Percentiles rank a stretch among this genome's conserved stretches.
These are phyloP conservation scores for Umbilicaria muhlenbergii DNA, from an alignment of 495 filamentous ascomycete genomes.

Conservation along the genomic window DNA sequence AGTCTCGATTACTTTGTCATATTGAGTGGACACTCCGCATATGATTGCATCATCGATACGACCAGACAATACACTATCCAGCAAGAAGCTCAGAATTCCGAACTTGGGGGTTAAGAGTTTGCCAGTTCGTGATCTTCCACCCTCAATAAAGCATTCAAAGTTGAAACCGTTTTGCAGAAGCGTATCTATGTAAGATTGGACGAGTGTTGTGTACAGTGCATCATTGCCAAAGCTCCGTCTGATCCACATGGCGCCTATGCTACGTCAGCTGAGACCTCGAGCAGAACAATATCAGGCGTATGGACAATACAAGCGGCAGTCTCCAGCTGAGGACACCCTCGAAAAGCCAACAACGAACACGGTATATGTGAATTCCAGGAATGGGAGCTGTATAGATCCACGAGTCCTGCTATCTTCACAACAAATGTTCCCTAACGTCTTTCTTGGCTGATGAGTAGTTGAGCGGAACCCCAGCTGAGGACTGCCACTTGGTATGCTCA, in stretches of 20 bases:
- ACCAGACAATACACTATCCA: slow-evolving; percentile 81
- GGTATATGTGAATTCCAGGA: too few relatives aligned
- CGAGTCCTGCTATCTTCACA: too few relatives aligned
- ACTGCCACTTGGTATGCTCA: too few relatives aligned
- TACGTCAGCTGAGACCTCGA: not conserved
- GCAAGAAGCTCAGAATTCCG: slow-evolving; percentile 83
- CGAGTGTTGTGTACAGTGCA: slow-evolving; percentile 72
- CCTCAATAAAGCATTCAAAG: slow-evolving; percentile 94
- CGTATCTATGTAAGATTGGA: slow-evolving; percentile 92
- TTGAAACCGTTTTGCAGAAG: slow-evolving; percentile 82
- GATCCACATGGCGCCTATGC: slow-evolving; percentile 83
- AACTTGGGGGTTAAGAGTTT: slow-evolving; percentile 91
- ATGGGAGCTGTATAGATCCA: too few relatives aligned
- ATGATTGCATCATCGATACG: slow-evolving; percentile 80
- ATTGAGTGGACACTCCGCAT: slow-evolving; percentile 90
- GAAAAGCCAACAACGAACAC: too few relatives aligned
- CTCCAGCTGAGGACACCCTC: too few relatives aligned
- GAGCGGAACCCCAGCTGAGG: too few relatives aligned
- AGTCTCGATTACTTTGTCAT: slow-evolving; percentile 97
- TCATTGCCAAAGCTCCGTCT: slow-evolving; percentile 86
- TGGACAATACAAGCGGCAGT: too few relatives aligned
- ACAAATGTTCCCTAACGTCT: too few relatives aligned
- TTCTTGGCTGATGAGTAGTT: too few relatives aligned
- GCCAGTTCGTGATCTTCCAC: slow-evolving; percentile 78
- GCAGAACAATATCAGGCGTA: too few relatives aligned